Evolutionary conservation across 1,139 yeast species (phyloP).

Genomic region (Protomyces lactucae-debilis): DNA sequence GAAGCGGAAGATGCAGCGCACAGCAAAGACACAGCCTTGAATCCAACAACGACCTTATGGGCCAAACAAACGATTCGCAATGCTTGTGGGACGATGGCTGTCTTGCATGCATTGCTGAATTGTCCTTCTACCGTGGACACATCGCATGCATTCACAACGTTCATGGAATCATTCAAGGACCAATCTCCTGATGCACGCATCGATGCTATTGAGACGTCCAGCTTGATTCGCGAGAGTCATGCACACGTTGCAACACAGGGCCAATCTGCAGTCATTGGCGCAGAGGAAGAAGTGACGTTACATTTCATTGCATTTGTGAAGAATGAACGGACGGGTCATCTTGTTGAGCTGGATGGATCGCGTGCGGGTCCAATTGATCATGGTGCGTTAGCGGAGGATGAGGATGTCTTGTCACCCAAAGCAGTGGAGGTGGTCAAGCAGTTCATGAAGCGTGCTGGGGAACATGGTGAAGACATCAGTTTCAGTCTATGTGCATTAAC

Average conservation of each 20-base stretch:
- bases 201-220: conserved; percentile 45
- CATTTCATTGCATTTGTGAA: conserved; percentile 77
- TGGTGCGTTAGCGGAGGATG: conserved; percentile 46
- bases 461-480: conserved; percentile 31
- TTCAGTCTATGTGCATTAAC: conserved; percentile 43
- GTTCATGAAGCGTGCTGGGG: conserved; percentile 51
- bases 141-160: conserved; percentile 38
- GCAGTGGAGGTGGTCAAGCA: conserved; percentile 56
- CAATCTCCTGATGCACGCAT: conserved; percentile 44
- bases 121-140: conserved; percentile 43
- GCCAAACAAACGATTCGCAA: conserved; percentile 77
- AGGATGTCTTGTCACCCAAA: conserved; percentile 52
- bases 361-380: conserved; percentile 69
- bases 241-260: conserved; percentile 62
- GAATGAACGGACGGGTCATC: conserved; percentile 43
- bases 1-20: conserved; percentile 39
- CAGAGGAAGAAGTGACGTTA: conserved; percentile 57
- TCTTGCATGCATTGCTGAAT: conserved; percentile 70
- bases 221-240: conserved; percentile 53
- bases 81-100: conserved; percentile 90
- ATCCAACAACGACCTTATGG: conserved; percentile 47
- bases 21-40: conserved; percentile 37
- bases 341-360: conserved; percentile 87
- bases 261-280: conserved; percentile 72
- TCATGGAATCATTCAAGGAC: conserved; percentile 37